Evolutionary conservation across 2,329 filamentous ascomycete genomes (phyloP).

Genomic region (Epichloe elymi): DNA sequence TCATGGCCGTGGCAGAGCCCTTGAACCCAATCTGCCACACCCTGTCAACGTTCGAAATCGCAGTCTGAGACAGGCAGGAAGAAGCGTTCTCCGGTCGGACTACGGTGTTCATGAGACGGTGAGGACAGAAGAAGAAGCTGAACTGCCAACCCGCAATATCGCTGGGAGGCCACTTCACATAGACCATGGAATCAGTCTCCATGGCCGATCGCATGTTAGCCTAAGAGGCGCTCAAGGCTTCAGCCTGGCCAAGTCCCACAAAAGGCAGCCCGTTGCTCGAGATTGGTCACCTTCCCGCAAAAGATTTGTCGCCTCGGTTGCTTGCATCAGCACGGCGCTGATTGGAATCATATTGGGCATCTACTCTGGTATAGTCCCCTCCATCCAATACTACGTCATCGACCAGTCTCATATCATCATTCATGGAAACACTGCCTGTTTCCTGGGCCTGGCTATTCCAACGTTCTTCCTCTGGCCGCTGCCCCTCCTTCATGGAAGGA

Average conservation of each 20-base stretch:
- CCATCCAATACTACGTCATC: slow-evolving; percentile 63
- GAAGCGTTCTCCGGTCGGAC: background rate
- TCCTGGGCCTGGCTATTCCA: slow-evolving; percentile 55
- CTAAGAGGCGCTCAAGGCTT: slow-evolving; percentile 35
- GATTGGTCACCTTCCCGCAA: slow-evolving; percentile 59
- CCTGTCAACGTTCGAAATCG: background rate
- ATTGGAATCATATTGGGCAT: slow-evolving; percentile 61
- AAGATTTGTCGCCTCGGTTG: slow-evolving; percentile 52
- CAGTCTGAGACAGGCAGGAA: background rate
- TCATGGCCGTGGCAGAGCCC: no score
- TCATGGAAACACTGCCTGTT: slow-evolving; percentile 61
- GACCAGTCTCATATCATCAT: slow-evolving; percentile 55
- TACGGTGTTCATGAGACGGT: background rate
- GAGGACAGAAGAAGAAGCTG: slow-evolving; percentile 11
- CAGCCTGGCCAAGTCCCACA: slow-evolving; percentile 40
- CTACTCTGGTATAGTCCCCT: slow-evolving; percentile 66
- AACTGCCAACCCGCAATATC: slow-evolving; percentile 13
- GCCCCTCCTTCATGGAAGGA: slow-evolving; percentile 61
- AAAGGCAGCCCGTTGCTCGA: slow-evolving; percentile 53
- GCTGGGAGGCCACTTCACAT: slow-evolving; percentile 14
- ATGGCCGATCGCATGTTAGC: slow-evolving; percentile 40
- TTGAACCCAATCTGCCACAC: background rate
- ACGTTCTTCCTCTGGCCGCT: slow-evolving; percentile 63
- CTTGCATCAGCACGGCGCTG: slow-evolving; percentile 60
- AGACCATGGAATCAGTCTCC: slow-evolving; percentile 29